Conservation (phyloP, 225 moss, liverwort and hornwort genomes). For the Polytrichum formosum region DNA sequence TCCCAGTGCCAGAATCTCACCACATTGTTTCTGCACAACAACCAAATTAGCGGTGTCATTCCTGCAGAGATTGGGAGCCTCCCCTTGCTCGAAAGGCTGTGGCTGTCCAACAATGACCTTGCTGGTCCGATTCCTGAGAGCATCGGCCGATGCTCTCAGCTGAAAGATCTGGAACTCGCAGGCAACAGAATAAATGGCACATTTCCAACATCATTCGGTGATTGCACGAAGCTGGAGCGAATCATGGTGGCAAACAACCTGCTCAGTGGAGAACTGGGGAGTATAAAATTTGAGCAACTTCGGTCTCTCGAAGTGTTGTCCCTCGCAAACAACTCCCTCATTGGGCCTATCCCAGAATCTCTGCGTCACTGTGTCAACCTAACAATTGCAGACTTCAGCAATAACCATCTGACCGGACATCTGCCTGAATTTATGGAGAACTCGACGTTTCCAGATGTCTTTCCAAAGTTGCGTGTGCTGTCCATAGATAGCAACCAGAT, state of each 20-base stretch:
- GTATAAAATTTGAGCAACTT: conserved; percentile 9
- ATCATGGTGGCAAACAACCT: conserved; percentile 24
- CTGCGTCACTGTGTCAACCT: conserved; percentile 19
- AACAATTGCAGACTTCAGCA: conserved; percentile 24
- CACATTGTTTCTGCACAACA: conserved; percentile 24
- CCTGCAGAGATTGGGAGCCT: conserved; percentile 14
- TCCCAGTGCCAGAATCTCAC: conserved; percentile 24
- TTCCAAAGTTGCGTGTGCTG: conserved; percentile 25
- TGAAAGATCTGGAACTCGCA: conserved; percentile 19
- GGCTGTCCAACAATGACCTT: conserved; percentile 19
- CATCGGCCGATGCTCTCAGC: conserved; percentile 11
- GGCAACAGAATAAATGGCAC: conserved; percentile 19
- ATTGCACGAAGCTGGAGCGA: conserved; percentile 15
- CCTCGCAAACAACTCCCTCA: conserved; percentile 15
- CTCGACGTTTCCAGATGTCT: background rate
- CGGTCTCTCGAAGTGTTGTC: conserved; percentile 20
- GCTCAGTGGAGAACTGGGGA: conserved; percentile 13
- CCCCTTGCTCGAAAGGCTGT: conserved; percentile 6
- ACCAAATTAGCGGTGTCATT: conserved; percentile 23
- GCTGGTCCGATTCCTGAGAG: conserved; percentile 12
- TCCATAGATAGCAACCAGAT: conserved; percentile 2
- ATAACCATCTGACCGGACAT: conserved; percentile 12
- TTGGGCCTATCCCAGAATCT: conserved; percentile 14
- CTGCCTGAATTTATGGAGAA: background rate
- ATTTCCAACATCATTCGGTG: conserved; percentile 9